Conservation (phyloP, 75 land plant species). For the Isoetes taiwanensis region DNA sequence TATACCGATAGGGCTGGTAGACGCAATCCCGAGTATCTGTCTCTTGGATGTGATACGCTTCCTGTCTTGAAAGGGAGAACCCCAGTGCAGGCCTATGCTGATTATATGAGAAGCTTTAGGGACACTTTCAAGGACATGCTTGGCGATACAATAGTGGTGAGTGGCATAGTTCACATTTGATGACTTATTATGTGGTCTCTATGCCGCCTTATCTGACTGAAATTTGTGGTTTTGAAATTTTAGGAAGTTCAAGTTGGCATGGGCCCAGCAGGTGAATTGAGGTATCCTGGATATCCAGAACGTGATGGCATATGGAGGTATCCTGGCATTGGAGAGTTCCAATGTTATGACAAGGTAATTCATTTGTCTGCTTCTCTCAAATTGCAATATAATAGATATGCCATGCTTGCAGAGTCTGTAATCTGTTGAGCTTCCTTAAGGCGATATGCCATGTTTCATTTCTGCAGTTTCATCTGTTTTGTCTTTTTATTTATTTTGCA, state of each 20-base stretch:
- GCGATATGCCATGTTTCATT: not conserved
- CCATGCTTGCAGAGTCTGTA: not conserved
- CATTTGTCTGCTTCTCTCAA: not conserved
- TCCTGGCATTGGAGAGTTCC: slow-evolving; percentile 89
- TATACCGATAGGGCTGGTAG: slow-evolving; percentile 78
- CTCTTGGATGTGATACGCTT: slow-evolving; percentile 68
- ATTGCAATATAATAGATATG: not conserved
- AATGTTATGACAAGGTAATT: slow-evolving; percentile 68
- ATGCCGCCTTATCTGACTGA: too few relatives aligned
- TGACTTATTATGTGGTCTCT: too few relatives aligned
- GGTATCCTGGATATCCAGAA: slow-evolving; percentile 76
- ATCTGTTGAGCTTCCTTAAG: not conserved
- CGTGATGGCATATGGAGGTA: slow-evolving; percentile 45
- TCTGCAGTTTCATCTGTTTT: not conserved
- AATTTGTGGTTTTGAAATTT: too few relatives aligned
- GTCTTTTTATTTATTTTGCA: not conserved
- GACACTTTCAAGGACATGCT: slow-evolving; percentile 48
- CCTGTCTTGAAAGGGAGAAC: slow-evolving; percentile 75
- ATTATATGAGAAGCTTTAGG: slow-evolving; percentile 80
- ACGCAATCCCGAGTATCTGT: slow-evolving; percentile 68
- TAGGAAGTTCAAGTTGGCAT: slow-evolving; percentile 92
- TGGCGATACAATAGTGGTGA: slow-evolving; percentile 73
- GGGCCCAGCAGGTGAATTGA: slow-evolving; percentile 88
- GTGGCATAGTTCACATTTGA: not conserved
- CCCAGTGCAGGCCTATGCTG: slow-evolving; percentile 73